Conservation (phyloP, 208 protist species). For the Trichomonas gallinae region DNA sequence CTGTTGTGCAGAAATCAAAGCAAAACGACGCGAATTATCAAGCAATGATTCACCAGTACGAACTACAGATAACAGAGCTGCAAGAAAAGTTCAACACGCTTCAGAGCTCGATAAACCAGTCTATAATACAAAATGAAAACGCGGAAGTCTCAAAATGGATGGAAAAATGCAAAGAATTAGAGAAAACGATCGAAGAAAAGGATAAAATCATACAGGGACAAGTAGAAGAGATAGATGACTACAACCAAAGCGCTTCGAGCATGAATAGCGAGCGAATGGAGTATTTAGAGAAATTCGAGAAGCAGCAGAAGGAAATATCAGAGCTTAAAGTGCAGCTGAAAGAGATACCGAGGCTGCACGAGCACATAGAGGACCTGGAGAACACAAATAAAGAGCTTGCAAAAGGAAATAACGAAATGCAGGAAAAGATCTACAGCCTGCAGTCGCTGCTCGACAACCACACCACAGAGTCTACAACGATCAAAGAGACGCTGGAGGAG, state of each 20-base stretch:
- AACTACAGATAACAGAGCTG: background rate
- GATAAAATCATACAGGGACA: background rate
- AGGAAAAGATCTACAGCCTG: background rate
- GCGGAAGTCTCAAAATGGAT: background rate
- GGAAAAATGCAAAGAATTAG: background rate
- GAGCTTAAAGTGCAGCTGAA: background rate
- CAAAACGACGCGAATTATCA: background rate
- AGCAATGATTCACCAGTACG: background rate
- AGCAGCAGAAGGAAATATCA: background rate
- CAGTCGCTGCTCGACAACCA: background rate
- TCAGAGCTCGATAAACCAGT: background rate
- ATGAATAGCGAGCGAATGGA: background rate
- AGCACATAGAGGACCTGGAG: background rate
- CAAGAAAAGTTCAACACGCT: background rate
- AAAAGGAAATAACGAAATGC: background rate
- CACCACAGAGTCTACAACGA: background rate
- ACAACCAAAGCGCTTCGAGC: background rate
- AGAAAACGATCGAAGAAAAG: background rate
- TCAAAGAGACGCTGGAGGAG: background rate
- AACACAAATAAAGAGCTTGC: background rate
- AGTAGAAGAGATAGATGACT: background rate
- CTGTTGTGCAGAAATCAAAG: background rate
- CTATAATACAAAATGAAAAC: background rate
- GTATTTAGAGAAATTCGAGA: background rate
- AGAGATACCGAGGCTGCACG: background rate